phyloP scores from a whole-genome alignment of 2,329 filamentous ascomycete species.

The Colletotrichum siamense region DNA sequence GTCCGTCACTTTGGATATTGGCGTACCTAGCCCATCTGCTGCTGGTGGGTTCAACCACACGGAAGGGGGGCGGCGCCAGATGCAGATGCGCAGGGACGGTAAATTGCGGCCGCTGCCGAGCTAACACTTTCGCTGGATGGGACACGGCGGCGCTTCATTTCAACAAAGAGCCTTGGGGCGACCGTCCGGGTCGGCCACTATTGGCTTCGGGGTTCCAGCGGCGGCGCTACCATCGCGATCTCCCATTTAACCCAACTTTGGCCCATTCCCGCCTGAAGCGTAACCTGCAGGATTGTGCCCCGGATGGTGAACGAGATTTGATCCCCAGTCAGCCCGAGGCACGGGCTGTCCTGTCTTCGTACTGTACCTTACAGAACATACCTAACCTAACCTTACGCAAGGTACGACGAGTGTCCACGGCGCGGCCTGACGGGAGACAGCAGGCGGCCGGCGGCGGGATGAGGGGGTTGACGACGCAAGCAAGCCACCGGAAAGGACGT shows the following conservation, averaged over 20 bases:
- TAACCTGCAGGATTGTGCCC: background rate
- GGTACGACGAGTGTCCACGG: background rate
- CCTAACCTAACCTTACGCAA: background rate
- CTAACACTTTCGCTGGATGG: slow-evolving; percentile 13
- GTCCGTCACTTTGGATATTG: background rate
- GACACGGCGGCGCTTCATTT: slow-evolving; percentile 12
- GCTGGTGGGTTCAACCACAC: background rate
- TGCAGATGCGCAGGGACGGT: slow-evolving; percentile 14
- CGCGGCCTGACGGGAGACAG: background rate
- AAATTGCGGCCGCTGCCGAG: slow-evolving; percentile 20
- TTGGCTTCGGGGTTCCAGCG: slow-evolving; percentile 13
- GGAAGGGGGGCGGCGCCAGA: background rate
- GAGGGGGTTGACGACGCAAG: background rate
- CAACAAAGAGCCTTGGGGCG: slow-evolving; percentile 10
- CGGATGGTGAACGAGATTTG: background rate
- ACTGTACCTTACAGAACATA: background rate
- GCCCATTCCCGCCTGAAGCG: slow-evolving; percentile 4
- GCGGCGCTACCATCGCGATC: slow-evolving; percentile 17
- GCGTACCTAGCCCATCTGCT: background rate
- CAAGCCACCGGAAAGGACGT: background rate
- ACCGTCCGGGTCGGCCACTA: slow-evolving; percentile 15
- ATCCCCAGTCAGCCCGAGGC: background rate
- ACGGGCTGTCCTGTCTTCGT: background rate
- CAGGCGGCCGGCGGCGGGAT: background rate
- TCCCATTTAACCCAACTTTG: background rate